Conservation (phyloP, 2,329 filamentous ascomycete genomes). For the Trichophyton schoenleinii region DNA sequence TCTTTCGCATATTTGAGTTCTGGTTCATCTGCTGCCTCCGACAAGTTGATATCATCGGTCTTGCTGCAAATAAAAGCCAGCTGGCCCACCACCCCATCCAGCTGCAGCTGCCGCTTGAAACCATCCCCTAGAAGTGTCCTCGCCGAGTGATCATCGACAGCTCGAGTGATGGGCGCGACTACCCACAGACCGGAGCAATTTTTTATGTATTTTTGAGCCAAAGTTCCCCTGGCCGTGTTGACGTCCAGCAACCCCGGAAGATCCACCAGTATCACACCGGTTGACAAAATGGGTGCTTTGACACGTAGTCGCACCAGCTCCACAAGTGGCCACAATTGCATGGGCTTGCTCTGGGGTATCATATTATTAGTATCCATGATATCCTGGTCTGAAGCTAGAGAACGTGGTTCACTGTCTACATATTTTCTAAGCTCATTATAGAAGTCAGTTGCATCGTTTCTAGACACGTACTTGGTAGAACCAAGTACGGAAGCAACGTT, state of each 20-base stretch:
- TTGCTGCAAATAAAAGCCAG: conserved; percentile 53
- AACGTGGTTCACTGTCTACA: conserved; percentile 44
- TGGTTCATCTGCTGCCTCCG: conserved; percentile 25
- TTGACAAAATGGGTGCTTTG: conserved; percentile 40
- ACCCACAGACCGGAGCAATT: conserved; percentile 50
- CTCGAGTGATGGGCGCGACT: conserved; percentile 48
- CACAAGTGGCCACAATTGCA: conserved; percentile 33
- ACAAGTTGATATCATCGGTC: conserved; percentile 47
- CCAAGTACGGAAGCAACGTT: conserved; percentile 37
- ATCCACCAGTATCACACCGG: conserved; percentile 46
- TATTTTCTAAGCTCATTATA: conserved; percentile 37
- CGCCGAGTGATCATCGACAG: conserved; percentile 48
- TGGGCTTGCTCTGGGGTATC: conserved; percentile 22
- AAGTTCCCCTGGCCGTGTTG: conserved; percentile 46
- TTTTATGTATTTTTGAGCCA: conserved; percentile 49
- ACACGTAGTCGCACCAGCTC: conserved; percentile 36
- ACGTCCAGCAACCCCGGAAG: conserved; percentile 48
- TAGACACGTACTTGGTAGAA: conserved; percentile 30
- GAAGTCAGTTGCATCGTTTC: conserved; percentile 30
- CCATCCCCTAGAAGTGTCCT: conserved; percentile 44
- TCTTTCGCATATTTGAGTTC: not conserved
- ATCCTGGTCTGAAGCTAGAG: conserved; percentile 8
- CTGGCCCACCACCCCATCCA: conserved; percentile 42
- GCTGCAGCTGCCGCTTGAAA: conserved; percentile 48
- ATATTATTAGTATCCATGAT: conserved; percentile 3